Percentiles rank a stretch among this genome's conserved stretches.
Conservation (phyloP, 345 rosid genomes). For the Gossypium herbaceum region DNA sequence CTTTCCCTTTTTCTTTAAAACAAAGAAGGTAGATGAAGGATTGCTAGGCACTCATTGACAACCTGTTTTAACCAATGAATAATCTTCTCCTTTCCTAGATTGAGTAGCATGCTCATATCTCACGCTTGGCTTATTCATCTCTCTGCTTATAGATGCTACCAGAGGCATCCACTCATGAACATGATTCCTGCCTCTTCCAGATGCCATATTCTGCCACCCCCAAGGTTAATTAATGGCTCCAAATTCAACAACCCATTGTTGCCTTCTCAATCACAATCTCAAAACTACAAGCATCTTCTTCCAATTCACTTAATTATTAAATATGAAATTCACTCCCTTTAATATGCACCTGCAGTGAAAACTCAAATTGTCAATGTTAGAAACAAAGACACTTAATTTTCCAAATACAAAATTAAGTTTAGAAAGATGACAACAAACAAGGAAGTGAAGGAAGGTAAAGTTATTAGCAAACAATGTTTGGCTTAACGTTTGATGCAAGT, state of each 20-base stretch:
- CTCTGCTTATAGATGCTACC: conserved; percentile 59
- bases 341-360: conserved; percentile 27
- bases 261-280: background rate
- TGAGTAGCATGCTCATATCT: conserved; percentile 69
- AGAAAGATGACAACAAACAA: conserved; percentile 4
- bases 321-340: conserved; percentile 13
- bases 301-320: background rate
- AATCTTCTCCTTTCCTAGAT: conserved; percentile 86
- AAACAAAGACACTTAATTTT: background rate
- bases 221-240: too few species aligned
- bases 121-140: conserved; percentile 63
- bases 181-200: conserved; percentile 49
- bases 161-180: conserved; percentile 65
- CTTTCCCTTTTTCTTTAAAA: conserved; percentile 23
- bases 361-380: background rate
- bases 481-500: conserved; percentile 19
- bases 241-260: too few species aligned
- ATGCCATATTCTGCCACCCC: conserved; percentile 40
- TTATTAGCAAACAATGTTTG: conserved; percentile 47
- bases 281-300: background rate
- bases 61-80: conserved; percentile 59
- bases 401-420: conserved; percentile 9
- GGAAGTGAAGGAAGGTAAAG: background rate
- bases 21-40: conserved; percentile 60
- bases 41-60: conserved; percentile 60